Evolutionary conservation across 140 eudicot genomes (phyloP), one percentile per base, ranked within the genome.

Genomic region (Ambrosia hybrid): DNA sequence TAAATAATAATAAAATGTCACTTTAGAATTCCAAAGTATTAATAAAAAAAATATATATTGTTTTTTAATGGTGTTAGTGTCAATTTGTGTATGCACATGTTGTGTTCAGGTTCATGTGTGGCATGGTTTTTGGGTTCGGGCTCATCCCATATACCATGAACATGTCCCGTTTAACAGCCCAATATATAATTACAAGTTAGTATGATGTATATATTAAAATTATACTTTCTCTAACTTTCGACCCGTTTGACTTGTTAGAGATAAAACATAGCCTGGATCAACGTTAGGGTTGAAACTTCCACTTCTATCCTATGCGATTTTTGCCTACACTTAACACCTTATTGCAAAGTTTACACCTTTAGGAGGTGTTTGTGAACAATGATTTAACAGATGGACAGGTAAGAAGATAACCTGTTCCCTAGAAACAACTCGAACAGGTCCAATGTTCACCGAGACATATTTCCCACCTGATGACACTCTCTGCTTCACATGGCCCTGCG

Each of bases 361-460:
- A 37, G 41, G 41, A 37, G 41, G 41, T 37, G 4, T 39, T 48
- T 67, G 57, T 57, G 26, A 21, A 21, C 0, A 21, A 21, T 21
- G 46, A 41, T 16, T 6, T 3, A 65, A 67, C 58, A 56, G 53
- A 73, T 56, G 73, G 62, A 73, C 74, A 63, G 9, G 53, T 70
- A 60, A 10, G 36, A 17, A 43, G 9, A 45, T 17, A 45, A 91
- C 93, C 91, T 89, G 97, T 78, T 89, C 96, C 57, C 88, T 81
- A 34, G 97, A 91, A 85, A 79, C 66, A 62, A 91, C 97, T 72
- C 71, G 91, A 39, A 89, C 85, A 2, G 96, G 97, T 76, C 97
- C 97, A 70, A 91, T 86, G 36, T 87, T 91, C 37, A 91, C 97
- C 0, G 96, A 91, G 9, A 91, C 90, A 78, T 91, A 91, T 81